Percentiles rank a stretch among this genome's conserved stretches.
These are phyloP conservation scores for Saxophila tyrrhenica DNA, from an alignment of 495 filamentous ascomycete genomes.

Conservation along the genomic window DNA sequence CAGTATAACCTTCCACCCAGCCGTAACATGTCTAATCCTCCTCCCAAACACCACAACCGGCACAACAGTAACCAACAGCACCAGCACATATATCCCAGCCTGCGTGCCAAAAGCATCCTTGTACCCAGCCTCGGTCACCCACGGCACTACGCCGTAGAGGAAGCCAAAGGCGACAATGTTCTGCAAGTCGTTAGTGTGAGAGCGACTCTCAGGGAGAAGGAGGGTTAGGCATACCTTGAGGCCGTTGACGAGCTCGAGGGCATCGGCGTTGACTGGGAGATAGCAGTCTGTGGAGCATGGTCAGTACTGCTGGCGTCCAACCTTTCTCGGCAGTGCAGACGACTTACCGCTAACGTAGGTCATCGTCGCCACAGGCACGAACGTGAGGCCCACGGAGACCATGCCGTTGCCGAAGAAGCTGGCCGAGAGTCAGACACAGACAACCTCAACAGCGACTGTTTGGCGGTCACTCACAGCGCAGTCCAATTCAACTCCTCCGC, in stretches of 20 bases:
- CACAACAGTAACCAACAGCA: slow-evolving; percentile 18
- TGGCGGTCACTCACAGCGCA: slow-evolving; percentile 17
- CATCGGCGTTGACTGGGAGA: slow-evolving; percentile 26
- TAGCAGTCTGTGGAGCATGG: slow-evolving; percentile 22
- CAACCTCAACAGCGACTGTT: not conserved
- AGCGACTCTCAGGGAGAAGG: too few relatives aligned
- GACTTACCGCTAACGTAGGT: slow-evolving; percentile 23
- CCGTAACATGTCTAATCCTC: slow-evolving; percentile 19
- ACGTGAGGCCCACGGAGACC: slow-evolving; percentile 23
- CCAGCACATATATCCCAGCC: slow-evolving; percentile 23
- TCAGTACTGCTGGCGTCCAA: too few relatives aligned
- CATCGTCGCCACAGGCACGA: slow-evolving; percentile 15
- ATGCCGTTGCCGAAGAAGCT: slow-evolving; percentile 27
- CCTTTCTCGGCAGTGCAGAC: too few relatives aligned
- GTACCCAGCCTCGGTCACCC: slow-evolving; percentile 27
- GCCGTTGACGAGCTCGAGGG: slow-evolving; percentile 27
- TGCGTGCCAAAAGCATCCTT: slow-evolving; percentile 25
- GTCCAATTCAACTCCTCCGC: slow-evolving; percentile 21
- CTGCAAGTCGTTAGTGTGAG: not conserved
- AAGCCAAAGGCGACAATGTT: slow-evolving; percentile 26
- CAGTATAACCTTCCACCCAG: slow-evolving; percentile 22
- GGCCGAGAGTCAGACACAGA: not conserved
- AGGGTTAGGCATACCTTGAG: too few relatives aligned
- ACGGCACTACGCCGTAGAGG: slow-evolving; percentile 26
- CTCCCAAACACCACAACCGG: slow-evolving; percentile 21